phyloP scores from a whole-genome alignment of 805 yeast genomes.

The Starmerella stigmatis region DNA sequence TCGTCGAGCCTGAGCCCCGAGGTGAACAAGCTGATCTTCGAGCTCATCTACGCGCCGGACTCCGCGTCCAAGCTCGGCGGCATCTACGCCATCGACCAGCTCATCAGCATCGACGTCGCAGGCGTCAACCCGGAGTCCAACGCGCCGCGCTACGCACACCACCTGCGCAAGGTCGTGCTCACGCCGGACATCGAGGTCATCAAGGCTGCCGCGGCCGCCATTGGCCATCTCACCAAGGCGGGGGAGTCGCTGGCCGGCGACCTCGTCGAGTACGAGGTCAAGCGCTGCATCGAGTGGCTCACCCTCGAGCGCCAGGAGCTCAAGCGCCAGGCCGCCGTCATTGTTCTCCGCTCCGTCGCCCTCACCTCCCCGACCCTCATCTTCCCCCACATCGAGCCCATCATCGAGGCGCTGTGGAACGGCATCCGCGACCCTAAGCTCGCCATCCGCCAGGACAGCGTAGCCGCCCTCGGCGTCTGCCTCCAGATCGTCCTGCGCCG shows the following conservation, averaged over 20 bases:
- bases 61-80: slow-evolving; percentile 74
- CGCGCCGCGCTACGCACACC: slow-evolving; percentile 84
- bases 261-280: slow-evolving; percentile 85
- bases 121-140: slow-evolving; percentile 77
- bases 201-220: slow-evolving; percentile 73
- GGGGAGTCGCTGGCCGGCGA: slow-evolving; percentile 79
- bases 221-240: slow-evolving; percentile 81
- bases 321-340: slow-evolving; percentile 74
- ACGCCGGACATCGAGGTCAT: slow-evolving; percentile 76
- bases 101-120: slow-evolving; percentile 66
- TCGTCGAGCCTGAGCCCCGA: slow-evolving; percentile 72
- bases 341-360: slow-evolving; percentile 74
- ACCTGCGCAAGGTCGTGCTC: slow-evolving; percentile 66
- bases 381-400: slow-evolving; percentile 64
- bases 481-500: slow-evolving; percentile 68
- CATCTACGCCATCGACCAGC: slow-evolving; percentile 76
- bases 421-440: slow-evolving; percentile 73
- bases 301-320: slow-evolving; percentile 77
- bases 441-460: slow-evolving; percentile 71
- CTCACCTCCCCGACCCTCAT: slow-evolving; percentile 76
- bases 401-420: slow-evolving; percentile 75
- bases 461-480: slow-evolving; percentile 66
- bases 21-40: slow-evolving; percentile 78
- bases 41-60: slow-evolving; percentile 66
- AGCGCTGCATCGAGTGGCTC: slow-evolving; percentile 81